Evolutionary conservation across 228 moss, liverwort and hornwort genomes (phyloP).

Genomic region (Sphagnum magellanicum): DNA sequence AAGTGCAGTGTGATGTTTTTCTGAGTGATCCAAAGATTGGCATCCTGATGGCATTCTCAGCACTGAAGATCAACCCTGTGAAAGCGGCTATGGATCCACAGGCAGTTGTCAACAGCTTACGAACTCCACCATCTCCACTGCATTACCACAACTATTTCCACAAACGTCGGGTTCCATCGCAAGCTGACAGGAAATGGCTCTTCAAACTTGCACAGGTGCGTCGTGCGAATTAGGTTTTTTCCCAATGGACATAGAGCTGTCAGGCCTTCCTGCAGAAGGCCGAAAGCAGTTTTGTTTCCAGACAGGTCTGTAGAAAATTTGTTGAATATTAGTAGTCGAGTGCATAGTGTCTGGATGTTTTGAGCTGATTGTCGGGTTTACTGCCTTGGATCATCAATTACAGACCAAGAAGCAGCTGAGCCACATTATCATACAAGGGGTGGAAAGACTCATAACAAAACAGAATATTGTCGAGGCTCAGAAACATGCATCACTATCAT

Average conservation of each 20-base stretch:
- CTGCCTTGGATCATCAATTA: background rate
- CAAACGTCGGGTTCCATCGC: background rate
- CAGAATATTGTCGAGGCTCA: conserved; percentile 1
- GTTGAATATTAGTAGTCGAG: too few relatives aligned
- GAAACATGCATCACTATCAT: too few relatives aligned
- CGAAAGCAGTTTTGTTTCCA: too few relatives aligned
- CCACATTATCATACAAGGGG: conserved; percentile 11
- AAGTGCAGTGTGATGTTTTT: conserved; percentile 33
- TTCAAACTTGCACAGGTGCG: conserved; percentile 15
- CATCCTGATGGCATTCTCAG: conserved; percentile 25
- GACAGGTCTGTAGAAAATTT: too few relatives aligned
- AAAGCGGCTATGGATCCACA: conserved; percentile 18
- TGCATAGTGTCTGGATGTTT: too few relatives aligned
- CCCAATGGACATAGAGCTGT: background rate
- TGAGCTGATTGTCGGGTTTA: too few relatives aligned
- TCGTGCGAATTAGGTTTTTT: background rate
- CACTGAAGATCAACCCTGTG: conserved; percentile 25
- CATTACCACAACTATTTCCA: background rate
- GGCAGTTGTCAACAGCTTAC: conserved; percentile 5
- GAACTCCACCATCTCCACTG: too few relatives aligned
- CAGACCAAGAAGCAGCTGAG: conserved; percentile 16
- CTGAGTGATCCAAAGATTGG: conserved; percentile 34
- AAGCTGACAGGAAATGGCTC: conserved; percentile 10
- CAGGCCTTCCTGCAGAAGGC: too few relatives aligned
- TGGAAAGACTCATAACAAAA: conserved; percentile 4